Evolutionary conservation across 2,329 filamentous ascomycete species (phyloP), one percentile per base, ranked within the genome.

Genomic region (Acephala macrosclerotiorum): DNA sequence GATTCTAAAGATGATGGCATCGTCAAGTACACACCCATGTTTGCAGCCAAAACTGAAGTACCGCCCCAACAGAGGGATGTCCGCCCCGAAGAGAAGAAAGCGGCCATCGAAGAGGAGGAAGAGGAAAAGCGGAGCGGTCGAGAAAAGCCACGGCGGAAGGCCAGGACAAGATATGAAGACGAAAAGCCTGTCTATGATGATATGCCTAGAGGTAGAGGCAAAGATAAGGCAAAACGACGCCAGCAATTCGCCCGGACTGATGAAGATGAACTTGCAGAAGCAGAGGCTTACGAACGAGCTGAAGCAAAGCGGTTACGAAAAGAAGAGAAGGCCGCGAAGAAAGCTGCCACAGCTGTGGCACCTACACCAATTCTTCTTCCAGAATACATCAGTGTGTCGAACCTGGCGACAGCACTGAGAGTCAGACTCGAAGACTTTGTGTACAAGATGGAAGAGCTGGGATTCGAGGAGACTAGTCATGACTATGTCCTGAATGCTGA

Each of bases 401-500:
- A 94, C 70, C 81, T 99, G 47, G 93, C 94, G 3, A 84, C 88
- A 66, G 87, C 91, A 3, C 82, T 98, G 25, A 89, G 89, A 67
- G 84, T 97, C 35, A 87, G 88, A 47, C 83, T 88, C 0, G 85
- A 91, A 16, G 80, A 88, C 2, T 97, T 99, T 72, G 81, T 96
- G 14, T 73, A 76, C 18, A 93, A 94, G 74, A 84, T 99, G 78
- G 87, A 89, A 75, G 87, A 96, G 60, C 88, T 98, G 75, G 96
- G 96, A 0, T 99, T 97, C 70, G 93, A 97, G 73, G 91, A 94
- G 59, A 87, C 95, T 18, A 88, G 88, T 16, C 86, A 89, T 60
- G 93, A 95, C 73, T 94, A 95, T 75, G 88, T 99, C 67, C 87
- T 99, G 77, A 95, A 95, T 67, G 89, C 93, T 12, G 95, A 98